Evolutionary conservation across 148 eudicot species (phyloP), one percentile per base, ranked within the genome.

Genomic region (Dysphania ambrosioides): DNA sequence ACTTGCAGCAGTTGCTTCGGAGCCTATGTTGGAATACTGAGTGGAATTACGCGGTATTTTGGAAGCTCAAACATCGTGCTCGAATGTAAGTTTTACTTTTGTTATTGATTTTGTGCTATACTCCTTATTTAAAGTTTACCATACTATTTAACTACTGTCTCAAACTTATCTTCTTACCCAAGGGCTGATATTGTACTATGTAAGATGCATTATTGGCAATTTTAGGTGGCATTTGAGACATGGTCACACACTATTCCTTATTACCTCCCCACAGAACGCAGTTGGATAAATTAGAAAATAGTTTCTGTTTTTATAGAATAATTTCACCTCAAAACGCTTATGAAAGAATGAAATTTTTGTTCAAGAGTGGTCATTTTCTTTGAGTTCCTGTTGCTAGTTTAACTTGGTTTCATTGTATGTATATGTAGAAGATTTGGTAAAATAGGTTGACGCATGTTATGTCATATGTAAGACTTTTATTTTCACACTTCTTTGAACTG

Each of bases 31-130:
- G 81, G 71, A 79, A 87, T 58, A 76, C 85, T 38, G 88, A 78
- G 47, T 93, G 98, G 98, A 83, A 82, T 77, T 93, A 91, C 34
- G 93, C 95, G 1, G 91, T 93, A 34, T 89, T 91, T 62, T 93
- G 98, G 98, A 93, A 86, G 86, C 88, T 91, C 83, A 77, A 88
- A 72, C 95, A 91, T 83, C 89, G 68, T 53, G 76, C 91, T 64
- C 84, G 78, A 83, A 90, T 92, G 97, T 92, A 82, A 89, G 97
- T 84, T 68, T 70, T 60, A 56, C 32, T 64, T 41, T 18, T 58
- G 42, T 9, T 27, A 26, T 30, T 70, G 47, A 58, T 41, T 34
- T 61, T 74, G 42, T 42, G 71, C 38, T 55, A 53, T 76, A 19
- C 38, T n/a, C 57, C 26, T 18, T n/a, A n/a, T n/a, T n/a, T n/a